Conservation (phyloP, 176 grass and related monocot species). For the Sorghum bicolor region DNA sequence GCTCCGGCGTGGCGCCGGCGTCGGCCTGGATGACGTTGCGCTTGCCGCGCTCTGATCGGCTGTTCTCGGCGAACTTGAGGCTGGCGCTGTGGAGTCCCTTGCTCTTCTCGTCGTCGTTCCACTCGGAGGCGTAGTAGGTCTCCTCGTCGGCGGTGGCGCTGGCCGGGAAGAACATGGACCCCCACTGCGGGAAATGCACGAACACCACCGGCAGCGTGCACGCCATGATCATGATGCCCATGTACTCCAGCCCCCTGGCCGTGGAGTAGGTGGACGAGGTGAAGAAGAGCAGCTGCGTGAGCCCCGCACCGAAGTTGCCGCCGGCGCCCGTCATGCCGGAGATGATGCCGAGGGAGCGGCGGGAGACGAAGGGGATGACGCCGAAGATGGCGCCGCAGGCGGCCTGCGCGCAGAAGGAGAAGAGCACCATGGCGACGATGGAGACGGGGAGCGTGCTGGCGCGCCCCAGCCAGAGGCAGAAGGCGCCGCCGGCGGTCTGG, state of each 20-base stretch:
- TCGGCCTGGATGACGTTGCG: conserved; percentile 18
- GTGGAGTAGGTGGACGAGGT: conserved; percentile 67
- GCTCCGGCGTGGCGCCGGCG: conserved; percentile 41
- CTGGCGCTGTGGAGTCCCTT: conserved; percentile 42
- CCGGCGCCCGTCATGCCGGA: conserved; percentile 69
- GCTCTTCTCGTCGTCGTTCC: conserved; percentile 54
- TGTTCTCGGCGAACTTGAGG: conserved; percentile 69
- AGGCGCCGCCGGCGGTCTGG: conserved; percentile 76
- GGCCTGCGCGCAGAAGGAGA: conserved; percentile 79
- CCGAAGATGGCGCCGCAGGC: conserved; percentile 82
- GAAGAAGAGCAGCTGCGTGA: conserved; percentile 91
- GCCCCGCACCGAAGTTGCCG: conserved; percentile 66
- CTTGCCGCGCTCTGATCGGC: conserved; percentile 57
- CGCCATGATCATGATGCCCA: conserved; percentile 93
- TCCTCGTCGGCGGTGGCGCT: conserved; percentile 40
- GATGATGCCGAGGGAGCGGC: conserved; percentile 70
- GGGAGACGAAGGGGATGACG: conserved; percentile 68
- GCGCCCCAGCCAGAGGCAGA: conserved; percentile 61
- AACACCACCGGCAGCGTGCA: conserved; percentile 58
- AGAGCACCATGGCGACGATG: conserved; percentile 66
- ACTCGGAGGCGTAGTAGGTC: conserved; percentile 55
- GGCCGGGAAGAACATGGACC: conserved; percentile 75
- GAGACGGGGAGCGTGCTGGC: conserved; percentile 51
- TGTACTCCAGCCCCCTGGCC: conserved; percentile 41
- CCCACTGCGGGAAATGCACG: conserved; percentile 93